These are phyloP conservation scores for Phytophthora sansomeana DNA, from an alignment of 352 stramenopile species.

Conservation along the genomic window DNA sequence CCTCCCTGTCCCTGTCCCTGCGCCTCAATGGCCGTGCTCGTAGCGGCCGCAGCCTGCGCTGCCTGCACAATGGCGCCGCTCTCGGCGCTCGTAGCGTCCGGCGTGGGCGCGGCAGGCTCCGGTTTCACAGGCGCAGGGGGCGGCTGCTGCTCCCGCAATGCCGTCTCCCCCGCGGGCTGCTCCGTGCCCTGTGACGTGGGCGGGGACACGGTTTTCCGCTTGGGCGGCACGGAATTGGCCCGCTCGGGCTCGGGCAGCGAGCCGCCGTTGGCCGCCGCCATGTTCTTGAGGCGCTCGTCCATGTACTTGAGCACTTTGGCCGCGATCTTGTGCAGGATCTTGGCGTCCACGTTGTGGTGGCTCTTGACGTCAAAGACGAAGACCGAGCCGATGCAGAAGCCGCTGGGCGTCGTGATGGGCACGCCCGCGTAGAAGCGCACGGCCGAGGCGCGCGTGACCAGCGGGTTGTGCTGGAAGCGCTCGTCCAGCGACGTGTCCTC, in stretches of 20 bases:
- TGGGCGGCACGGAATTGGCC: slow-evolving; percentile 15
- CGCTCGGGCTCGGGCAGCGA: slow-evolving; percentile 17
- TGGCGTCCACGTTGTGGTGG: slow-evolving; percentile 77
- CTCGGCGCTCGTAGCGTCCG: slow-evolving; percentile 31
- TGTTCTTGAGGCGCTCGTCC: slow-evolving; percentile 79
- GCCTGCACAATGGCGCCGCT: slow-evolving; percentile 57
- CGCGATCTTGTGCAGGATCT: slow-evolving; percentile 89
- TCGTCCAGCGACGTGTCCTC: slow-evolving; percentile 86
- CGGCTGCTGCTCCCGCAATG: slow-evolving; percentile 54
- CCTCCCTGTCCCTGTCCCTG: slow-evolving; percentile 64
- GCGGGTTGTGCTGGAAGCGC: slow-evolving; percentile 84
- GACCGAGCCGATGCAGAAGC: slow-evolving; percentile 85
- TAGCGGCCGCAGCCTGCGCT: slow-evolving; percentile 36
- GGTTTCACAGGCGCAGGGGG: slow-evolving; percentile 44
- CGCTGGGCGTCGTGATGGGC: slow-evolving; percentile 79
- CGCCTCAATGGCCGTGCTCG: slow-evolving; percentile 74
- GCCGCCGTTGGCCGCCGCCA: slow-evolving; percentile 35
- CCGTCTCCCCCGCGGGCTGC: slow-evolving; percentile 68
- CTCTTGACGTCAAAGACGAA: slow-evolving; percentile 90
- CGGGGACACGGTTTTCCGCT: slow-evolving; percentile 36
- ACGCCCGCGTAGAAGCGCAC: slow-evolving; percentile 88
- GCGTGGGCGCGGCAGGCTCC: slow-evolving; percentile 27
- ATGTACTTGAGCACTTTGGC: slow-evolving; percentile 91
- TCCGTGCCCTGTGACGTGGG: slow-evolving; percentile 40
- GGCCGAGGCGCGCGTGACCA: slow-evolving; percentile 82